A percentile compares a stretch with the other conserved stretches of the same genome.
These are phyloP conservation scores for Penicillium antarcticum DNA, from an alignment of 495 filamentous ascomycete species.

Conservation along the genomic window DNA sequence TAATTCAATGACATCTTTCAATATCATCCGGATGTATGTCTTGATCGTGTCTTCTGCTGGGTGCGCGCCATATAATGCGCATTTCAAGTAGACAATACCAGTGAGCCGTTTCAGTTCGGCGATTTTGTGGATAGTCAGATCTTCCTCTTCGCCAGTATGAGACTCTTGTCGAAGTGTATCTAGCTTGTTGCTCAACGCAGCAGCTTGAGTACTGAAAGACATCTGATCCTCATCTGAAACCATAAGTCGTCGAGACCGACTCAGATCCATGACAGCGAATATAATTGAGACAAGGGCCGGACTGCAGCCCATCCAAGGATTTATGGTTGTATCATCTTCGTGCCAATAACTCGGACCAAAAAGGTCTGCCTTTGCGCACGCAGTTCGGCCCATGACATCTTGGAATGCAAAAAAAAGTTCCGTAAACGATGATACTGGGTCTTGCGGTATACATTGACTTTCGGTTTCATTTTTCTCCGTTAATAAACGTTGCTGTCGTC, in stretches of 20 bases:
- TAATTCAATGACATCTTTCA: conserved; percentile 2
- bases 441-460: too few species aligned
- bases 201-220: background rate
- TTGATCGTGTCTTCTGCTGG: conserved; percentile 3
- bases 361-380: conserved; percentile 20
- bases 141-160: background rate
- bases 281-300: conserved; percentile 14
- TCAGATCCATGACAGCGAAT: conserved; percentile 14
- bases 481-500: background rate
- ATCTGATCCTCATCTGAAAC: background rate
- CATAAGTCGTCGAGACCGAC: conserved; percentile 3
- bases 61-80: conserved; percentile 12
- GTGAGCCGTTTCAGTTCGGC: conserved; percentile 16
- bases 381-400: conserved; percentile 24
- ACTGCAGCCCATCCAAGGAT: conserved; percentile 16
- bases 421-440: conserved; percentile 2
- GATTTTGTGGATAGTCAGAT: conserved; percentile 1
- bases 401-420: conserved; percentile 24
- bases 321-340: conserved; percentile 6
- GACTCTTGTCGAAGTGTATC: background rate
- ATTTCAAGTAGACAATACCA: conserved; percentile 13
- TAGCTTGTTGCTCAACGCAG: background rate
- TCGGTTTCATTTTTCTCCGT: too few species aligned
- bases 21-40: conserved; percentile 1
- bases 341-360: conserved; percentile 20